These are phyloP conservation scores for Chlorella sp. DNA, from an alignment of 139 green algal species.

Conservation along the genomic window DNA sequence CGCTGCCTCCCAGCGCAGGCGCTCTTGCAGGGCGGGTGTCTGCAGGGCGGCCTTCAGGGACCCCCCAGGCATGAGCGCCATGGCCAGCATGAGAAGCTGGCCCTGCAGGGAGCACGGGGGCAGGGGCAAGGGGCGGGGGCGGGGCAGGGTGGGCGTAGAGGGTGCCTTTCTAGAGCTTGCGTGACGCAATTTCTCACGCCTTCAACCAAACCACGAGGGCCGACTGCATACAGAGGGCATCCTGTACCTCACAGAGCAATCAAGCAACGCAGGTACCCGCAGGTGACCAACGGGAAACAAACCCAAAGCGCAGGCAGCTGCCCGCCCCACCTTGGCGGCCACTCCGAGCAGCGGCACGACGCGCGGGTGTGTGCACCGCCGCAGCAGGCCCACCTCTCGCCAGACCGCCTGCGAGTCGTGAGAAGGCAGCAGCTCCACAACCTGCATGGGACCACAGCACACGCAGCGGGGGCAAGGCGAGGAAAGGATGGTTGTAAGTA, in stretches of 20 bases:
- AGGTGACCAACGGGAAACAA: too few relatives aligned
- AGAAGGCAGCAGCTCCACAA: not conserved
- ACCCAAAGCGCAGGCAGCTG: not conserved
- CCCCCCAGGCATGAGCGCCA: not conserved
- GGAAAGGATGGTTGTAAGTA: too few relatives aligned
- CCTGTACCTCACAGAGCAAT: too few relatives aligned
- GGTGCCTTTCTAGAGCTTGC: too few relatives aligned
- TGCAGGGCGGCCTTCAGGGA: not conserved
- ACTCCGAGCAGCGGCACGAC: not conserved
- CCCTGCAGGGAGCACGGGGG: not conserved
- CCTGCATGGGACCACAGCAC: too few relatives aligned
- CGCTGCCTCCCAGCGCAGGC: not conserved
- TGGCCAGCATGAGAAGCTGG: constrained; percentile 1
- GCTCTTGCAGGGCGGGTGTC: not conserved
- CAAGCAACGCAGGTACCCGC: too few relatives aligned
- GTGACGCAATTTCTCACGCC: too few relatives aligned
- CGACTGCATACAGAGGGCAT: too few relatives aligned
- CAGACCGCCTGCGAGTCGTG: not conserved
- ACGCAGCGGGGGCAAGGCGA: too few relatives aligned
- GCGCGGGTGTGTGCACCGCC: not conserved
- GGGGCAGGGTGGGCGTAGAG: too few relatives aligned
- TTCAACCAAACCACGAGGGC: too few relatives aligned
- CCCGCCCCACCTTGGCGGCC: not conserved
- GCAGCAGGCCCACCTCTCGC: not conserved
- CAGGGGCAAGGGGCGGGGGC: not conserved